Base-by-base conservation (phyloP, 441 rosid species). In the Populus hybrid region DNA sequence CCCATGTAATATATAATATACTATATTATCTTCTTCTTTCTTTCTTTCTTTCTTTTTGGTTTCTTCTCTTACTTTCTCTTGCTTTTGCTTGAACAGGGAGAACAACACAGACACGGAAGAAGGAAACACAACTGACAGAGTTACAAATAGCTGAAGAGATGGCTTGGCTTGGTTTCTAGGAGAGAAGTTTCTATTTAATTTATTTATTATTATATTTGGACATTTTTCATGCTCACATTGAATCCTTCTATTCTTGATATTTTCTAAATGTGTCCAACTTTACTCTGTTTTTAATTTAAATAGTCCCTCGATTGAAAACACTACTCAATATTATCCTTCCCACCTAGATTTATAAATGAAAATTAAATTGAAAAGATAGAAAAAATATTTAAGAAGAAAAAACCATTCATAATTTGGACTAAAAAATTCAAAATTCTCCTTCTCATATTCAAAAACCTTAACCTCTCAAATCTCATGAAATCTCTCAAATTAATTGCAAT, bases 1-100 rank as follows among this genome's bases (percentile, higher is more conserved):
- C 91, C 92, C 97, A 91, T 63, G 24, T 23, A 63, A 24, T 4
- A 24, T 4, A 63, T 63, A 14, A 12, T 46, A 46, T 46, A 14
- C 14, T 14, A 46, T 46, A 46, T 46, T 46, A 46, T 46, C 72
- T 69, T 53, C 69, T 30, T 36, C 65, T 72, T 69, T 68, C 67
- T 26, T 69, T 68, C 67, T 26, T 66, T 65, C 28, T 68, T 53
- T 66, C 59, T 26, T 67, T 75, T 12, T 11, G 12, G 6, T 21
- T 4, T 23, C 9, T 3, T 19, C 0, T 57, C 16, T 66, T 66
- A 34, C 67, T 34, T 19, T 32, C 66, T 30, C 67, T 70, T 75
- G n/a, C 63, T 67, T 75, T 66, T 50, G 67, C 75, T 50, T 64
- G 76, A 30, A 38, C 53, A 70, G 59, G 28, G 24, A 23, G 28